Evolutionary conservation across 1,139 yeast species (phyloP).

Genomic region (Saccharomyces uvarum): DNA sequence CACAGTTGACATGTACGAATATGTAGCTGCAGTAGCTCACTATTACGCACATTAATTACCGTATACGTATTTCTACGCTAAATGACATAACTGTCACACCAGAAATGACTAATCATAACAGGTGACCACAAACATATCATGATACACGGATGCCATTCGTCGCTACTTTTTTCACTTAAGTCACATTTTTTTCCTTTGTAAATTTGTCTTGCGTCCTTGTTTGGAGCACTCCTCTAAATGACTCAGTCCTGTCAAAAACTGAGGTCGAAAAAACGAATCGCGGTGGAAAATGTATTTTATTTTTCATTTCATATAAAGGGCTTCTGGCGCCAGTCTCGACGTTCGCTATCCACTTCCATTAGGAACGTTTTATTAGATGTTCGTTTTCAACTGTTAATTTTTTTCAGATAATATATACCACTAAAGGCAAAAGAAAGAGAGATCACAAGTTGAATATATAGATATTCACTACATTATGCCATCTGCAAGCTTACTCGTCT

Average conservation of each 20-base stretch:
- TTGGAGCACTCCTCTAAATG: not conserved
- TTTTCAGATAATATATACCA: not conserved
- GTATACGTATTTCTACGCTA: not conserved
- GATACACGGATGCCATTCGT: not conserved
- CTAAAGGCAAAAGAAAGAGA: not conserved
- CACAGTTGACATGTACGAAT: not conserved
- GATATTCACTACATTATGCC: slow-evolving; percentile 13
- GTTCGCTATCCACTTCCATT: slow-evolving; percentile 16
- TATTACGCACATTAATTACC: not conserved
- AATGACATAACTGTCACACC: not conserved
- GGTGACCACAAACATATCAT: not conserved
- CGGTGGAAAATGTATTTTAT: not conserved
- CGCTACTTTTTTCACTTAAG: slow-evolving; percentile 17
- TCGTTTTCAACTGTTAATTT: not conserved
- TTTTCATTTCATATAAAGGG: slow-evolving; percentile 1
- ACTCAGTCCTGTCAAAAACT: not conserved
- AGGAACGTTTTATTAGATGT: slow-evolving; percentile 4
- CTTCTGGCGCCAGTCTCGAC: not conserved
- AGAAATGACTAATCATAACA: not conserved
- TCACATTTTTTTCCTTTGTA: slow-evolving; percentile 4
- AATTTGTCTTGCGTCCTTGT: not conserved
- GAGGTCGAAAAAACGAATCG: not conserved
- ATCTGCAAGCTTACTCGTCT: slow-evolving; percentile 21
- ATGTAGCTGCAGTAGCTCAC: not conserved
- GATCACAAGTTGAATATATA: not conserved